Conservation (phyloP, 106 monocot species). For the Allium cepa region DNA sequence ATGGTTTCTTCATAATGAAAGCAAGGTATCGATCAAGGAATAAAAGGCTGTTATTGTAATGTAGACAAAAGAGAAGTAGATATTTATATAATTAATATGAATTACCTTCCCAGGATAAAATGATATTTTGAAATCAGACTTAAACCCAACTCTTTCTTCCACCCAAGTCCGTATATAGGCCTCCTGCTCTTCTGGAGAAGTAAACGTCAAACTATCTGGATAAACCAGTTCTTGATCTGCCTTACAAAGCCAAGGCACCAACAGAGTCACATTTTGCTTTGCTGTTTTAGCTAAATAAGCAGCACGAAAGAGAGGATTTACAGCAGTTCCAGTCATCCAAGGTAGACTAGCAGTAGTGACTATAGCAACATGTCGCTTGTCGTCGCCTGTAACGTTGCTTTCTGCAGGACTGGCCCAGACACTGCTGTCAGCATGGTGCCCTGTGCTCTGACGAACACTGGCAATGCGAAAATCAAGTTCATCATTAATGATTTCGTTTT, state of each 20-base stretch:
- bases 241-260: constrained; percentile 96
- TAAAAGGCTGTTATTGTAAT: too few relatives aligned
- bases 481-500: constrained; percentile 40
- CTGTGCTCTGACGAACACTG: constrained; percentile 72
- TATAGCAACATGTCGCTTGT: constrained; percentile 80
- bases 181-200: constrained; percentile 88
- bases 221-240: constrained; percentile 94
- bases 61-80: too few relatives aligned
- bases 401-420: constrained; percentile 35
- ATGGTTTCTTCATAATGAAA: too few relatives aligned
- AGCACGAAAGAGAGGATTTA: constrained; percentile 95
- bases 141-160: constrained; percentile 85
- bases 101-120: constrained; percentile 94
- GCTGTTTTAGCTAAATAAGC: constrained; percentile 72
- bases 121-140: constrained; percentile 89
- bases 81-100: not conserved
- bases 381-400: constrained; percentile 16
- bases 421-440: constrained; percentile 60
- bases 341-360: constrained; percentile 97
- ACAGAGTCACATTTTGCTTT: constrained; percentile 84
- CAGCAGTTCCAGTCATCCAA: constrained; percentile 99
- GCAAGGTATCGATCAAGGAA: too few relatives aligned
- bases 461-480: constrained; percentile 85
- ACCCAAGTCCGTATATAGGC: constrained; percentile 89
- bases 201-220: constrained; percentile 62